Percentiles rank a stretch among this genome's conserved stretches.
These are phyloP conservation scores for Circinella minor DNA, from an alignment of 371 early-diverging fungal species.

Conservation along the genomic window DNA sequence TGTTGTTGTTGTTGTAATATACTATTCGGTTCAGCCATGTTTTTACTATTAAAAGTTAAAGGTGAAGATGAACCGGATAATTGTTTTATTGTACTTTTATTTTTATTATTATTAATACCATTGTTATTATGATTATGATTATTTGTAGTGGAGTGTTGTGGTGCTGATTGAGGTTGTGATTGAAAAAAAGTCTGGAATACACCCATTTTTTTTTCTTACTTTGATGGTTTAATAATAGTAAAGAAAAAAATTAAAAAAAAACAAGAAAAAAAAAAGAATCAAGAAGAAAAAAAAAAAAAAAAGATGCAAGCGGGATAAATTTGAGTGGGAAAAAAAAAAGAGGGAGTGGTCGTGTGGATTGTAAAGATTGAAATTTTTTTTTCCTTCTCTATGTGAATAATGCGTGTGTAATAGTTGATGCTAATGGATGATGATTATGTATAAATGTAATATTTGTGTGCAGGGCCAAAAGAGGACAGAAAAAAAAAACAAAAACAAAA, in stretches of 20 bases:
- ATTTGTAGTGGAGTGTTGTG: not conserved
- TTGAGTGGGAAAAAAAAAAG: constrained; percentile 5
- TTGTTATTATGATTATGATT: too few species aligned
- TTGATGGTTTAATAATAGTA: not conserved
- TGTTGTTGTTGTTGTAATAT: not conserved
- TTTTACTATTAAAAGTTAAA: not conserved
- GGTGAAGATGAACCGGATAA: not conserved
- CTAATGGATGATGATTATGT: too few species aligned
- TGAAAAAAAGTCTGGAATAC: not conserved
- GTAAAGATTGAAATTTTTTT: too few species aligned
- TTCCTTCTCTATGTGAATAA: too few species aligned
- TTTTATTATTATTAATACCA: too few species aligned
- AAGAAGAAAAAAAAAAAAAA: constrained; percentile 6
- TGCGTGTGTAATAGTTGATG: too few species aligned
- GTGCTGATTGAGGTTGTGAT: not conserved
- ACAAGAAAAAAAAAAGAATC: constrained; percentile 1
- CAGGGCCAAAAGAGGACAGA: too few species aligned
- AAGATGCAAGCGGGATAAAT: not conserved
- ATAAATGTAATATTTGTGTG: too few species aligned
- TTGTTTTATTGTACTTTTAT: too few species aligned
- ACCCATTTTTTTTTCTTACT: constrained; percentile 1
- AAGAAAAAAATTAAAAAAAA: constrained; percentile 12
- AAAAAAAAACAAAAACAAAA: too few species aligned
- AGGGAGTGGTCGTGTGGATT: not conserved
- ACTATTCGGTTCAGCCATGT: constrained; percentile 1